Base-by-base conservation (phyloP, 2,329 filamentous ascomycete genomes). In the Pezizomycotina sp. region DNA sequence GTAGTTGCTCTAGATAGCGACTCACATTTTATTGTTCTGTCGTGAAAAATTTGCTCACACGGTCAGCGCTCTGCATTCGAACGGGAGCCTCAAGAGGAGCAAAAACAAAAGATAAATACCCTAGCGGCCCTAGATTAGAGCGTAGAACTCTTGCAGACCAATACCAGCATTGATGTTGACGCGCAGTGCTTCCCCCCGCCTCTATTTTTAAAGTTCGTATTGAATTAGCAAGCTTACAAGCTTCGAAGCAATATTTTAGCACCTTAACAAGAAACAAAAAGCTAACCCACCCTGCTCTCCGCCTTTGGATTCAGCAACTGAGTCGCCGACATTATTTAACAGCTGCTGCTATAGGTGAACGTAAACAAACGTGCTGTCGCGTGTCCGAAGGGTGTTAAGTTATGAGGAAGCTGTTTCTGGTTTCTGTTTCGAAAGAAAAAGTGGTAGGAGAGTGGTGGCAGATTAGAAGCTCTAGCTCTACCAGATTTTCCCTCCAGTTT, bases 291-390 rank as follows among this genome's bases (percentile, higher is more conserved):
- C 63, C 89, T 76, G 53, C 84, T 93, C 66, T 98, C 89, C 55
- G 89, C 89, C 68, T 98, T 98, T 46, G 89, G 89, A 62, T 98
- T 98, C 50, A 98, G 77, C 55, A 98, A 75, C 65, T 95, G 86
- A 56, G 89, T 84, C 52, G 89, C 89, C 63, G 84, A 95, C 89
- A 95, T 95, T 45, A 49, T 60, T 10, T 8, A 32, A 27, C 12
- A 26, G n/a, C n/a, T n/a, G n/a, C n/a, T n/a, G n/a, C n/a, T n/a
- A n/a, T n/a, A n/a, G n/a, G n/a, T n/a, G n/a, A n/a, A n/a, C n/a
- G n/a, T n/a, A n/a, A n/a, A n/a, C n/a, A n/a, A n/a, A n/a, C n/a
- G n/a, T n/a, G n/a, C n/a, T n/a, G n/a, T n/a, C n/a, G n/a, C n/a
- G n/a, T n/a, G n/a, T n/a, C n/a, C n/a, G n/a, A n/a, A n/a, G n/a